phyloP scores from a whole-genome alignment of 805 yeast genomes.

The Metschnikowia borealis region DNA sequence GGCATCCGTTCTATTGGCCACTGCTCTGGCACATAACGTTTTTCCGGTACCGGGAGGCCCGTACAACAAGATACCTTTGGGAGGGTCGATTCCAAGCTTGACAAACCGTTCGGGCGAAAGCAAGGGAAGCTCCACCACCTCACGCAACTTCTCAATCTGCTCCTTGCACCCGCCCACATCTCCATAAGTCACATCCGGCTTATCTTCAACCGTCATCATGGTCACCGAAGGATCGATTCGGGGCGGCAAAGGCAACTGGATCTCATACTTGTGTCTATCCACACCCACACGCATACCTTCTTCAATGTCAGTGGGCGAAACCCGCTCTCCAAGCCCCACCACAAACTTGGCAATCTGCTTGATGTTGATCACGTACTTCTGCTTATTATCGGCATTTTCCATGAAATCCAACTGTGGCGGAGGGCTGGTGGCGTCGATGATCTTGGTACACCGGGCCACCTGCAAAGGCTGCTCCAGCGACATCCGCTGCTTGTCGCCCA shows the following conservation, averaged over 20 bases:
- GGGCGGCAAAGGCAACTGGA: constrained; percentile 96
- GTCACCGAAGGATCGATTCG: constrained; percentile 97
- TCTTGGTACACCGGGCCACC: constrained; percentile 98
- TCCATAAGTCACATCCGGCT: constrained; percentile 97
- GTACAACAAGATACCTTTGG: constrained; percentile 92
- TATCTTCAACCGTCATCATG: constrained; percentile 99
- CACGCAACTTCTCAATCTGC: constrained; percentile 65
- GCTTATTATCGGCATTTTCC: constrained; percentile 71
- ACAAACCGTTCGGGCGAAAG: constrained; percentile 96
- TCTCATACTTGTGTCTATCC: constrained; percentile 94
- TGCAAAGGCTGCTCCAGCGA: constrained; percentile 93
- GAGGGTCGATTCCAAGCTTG: constrained; percentile 96
- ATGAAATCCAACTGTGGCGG: constrained; percentile 29
- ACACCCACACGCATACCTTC: constrained; percentile 99
- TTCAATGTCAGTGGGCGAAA: constrained; percentile 97
- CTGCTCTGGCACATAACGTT: constrained; percentile 97
- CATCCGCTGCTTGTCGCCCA: constrained; percentile 93
- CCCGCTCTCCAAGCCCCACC: constrained; percentile 93
- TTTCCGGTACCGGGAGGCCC: constrained; percentile 99
- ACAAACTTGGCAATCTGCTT: constrained; percentile 98
- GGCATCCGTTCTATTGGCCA: constrained; percentile 98
- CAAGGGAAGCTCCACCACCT: constrained; percentile 22
- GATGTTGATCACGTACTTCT: constrained; percentile 92
- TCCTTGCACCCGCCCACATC: constrained; percentile 99
- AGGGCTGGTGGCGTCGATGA: constrained; percentile 60